Percentiles rank a stretch among this genome's conserved stretches.
phyloP scores from a whole-genome alignment of 169 alveolate genomes.

The Neospora caninum region DNA sequence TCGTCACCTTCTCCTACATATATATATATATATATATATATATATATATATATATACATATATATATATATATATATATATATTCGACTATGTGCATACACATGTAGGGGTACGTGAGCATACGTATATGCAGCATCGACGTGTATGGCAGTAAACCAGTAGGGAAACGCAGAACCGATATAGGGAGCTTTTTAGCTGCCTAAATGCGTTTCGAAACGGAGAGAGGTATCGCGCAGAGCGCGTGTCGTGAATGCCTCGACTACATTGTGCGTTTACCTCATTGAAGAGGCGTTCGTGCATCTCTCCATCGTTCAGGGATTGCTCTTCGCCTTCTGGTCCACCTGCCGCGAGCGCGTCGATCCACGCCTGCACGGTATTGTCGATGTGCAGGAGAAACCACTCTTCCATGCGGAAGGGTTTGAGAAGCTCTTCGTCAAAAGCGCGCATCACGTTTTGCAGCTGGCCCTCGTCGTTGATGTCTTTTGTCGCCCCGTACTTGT shows the following conservation, averaged over 20 bases:
- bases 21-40: background rate
- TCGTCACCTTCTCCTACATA: background rate
- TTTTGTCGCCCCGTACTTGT: constrained; percentile 67
- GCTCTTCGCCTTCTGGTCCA: background rate
- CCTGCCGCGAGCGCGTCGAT: background rate
- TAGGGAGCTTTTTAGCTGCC: too few species aligned
- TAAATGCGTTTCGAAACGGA: too few species aligned
- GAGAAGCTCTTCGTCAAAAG: constrained; percentile 72
- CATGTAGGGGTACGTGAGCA: background rate
- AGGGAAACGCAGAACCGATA: too few species aligned
- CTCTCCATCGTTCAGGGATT: background rate
- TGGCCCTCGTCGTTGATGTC: constrained; percentile 83
- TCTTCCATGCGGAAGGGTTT: constrained; percentile 72
- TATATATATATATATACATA: background rate
- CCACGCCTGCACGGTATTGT: constrained; percentile 32
- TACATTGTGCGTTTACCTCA: background rate
- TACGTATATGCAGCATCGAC: background rate
- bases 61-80: background rate
- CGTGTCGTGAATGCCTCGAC: too few species aligned
- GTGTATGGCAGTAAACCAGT: too few species aligned
- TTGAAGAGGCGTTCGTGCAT: background rate
- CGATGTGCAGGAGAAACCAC: constrained; percentile 68
- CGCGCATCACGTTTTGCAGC: constrained; percentile 76
- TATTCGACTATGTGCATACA: background rate
- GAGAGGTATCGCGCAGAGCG: too few species aligned